A percentile compares a stretch with the other conserved stretches of the same genome.
Evolutionary conservation across 2,329 filamentous ascomycete genomes (phyloP).

Genomic region (Penicillium sp.): DNA sequence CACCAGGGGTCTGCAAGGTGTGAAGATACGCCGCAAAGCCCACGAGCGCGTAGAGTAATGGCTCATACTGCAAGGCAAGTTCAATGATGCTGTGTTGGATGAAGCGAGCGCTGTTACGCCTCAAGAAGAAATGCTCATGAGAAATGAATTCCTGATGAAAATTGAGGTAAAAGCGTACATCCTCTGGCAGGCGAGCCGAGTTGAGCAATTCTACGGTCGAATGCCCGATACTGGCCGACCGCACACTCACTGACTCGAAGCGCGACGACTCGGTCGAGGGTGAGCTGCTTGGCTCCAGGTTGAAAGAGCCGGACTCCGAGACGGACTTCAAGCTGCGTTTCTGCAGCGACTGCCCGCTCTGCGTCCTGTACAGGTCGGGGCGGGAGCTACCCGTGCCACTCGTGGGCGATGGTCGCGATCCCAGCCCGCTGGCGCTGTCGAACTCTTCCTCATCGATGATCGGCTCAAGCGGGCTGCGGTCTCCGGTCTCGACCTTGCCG

Average conservation of each 20-base stretch:
- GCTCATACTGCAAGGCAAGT: conserved; percentile 71
- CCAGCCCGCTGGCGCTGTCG: conserved; percentile 21
- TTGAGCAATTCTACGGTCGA: conserved; percentile 28
- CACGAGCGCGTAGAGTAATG: conserved; percentile 79
- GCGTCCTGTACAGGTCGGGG: conserved; percentile 25
- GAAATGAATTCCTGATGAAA: conserved; percentile 78
- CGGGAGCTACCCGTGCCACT: conserved; percentile 21
- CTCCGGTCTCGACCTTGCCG: conserved; percentile 47
- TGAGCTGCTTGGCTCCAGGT: conserved; percentile 49
- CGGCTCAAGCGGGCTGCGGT: conserved; percentile 39
- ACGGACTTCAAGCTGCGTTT: conserved; percentile 29
- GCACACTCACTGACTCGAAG: conserved; percentile 36
- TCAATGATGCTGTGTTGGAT: conserved; percentile 68
- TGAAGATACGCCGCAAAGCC: conserved; percentile 87
- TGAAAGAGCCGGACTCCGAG: conserved; percentile 38
- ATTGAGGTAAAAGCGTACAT: conserved; percentile 72
- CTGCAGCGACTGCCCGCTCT: conserved; percentile 31
- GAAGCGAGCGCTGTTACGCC: conserved; percentile 68
- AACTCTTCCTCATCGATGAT: conserved; percentile 47
- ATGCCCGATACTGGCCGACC: conserved; percentile 32
- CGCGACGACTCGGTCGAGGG: conserved; percentile 51
- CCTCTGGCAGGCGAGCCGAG: conserved; percentile 49
- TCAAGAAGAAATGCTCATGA: conserved; percentile 77
- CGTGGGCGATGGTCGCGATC: conserved; percentile 23
- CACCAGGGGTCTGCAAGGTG: conserved; percentile 66